Percentiles rank a stretch among this genome's conserved stretches.
phyloP scores from a whole-genome alignment of 1,284 basidiomycete genomes.

The Pseudomicrostroma phylloplanum region DNA sequence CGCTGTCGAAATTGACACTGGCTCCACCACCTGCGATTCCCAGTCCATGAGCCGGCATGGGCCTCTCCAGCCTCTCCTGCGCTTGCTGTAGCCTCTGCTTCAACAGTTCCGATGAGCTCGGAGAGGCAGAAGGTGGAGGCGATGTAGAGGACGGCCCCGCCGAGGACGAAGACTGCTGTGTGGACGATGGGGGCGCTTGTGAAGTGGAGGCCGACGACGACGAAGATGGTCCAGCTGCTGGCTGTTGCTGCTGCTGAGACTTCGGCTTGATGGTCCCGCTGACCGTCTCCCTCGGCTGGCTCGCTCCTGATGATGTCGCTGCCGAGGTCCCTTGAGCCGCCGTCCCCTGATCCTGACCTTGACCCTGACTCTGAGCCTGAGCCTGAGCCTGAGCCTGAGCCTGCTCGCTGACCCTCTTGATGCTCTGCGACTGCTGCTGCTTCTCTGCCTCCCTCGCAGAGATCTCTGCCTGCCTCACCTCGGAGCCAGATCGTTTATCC shows the following conservation, averaged over 20 bases:
- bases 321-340: background rate
- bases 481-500: background rate
- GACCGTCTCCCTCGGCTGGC: background rate
- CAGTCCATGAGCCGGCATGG: background rate
- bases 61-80: background rate
- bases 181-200: background rate
- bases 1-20: slow-evolving; percentile 1
- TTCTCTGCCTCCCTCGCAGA: slow-evolving; percentile 5
- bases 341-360: too few species aligned
- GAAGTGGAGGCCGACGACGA: background rate
- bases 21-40: background rate
- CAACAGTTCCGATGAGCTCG: slow-evolving; percentile 2
- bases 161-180: background rate
- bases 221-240: background rate
- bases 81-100: slow-evolving; percentile 7
- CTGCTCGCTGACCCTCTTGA: too few species aligned
- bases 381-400: too few species aligned
- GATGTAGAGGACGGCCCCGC: background rate
- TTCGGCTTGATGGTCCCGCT: background rate
- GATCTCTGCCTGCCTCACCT: slow-evolving; percentile 3
- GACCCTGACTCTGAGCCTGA: too few species aligned
- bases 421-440: background rate
- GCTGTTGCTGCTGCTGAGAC: slow-evolving; percentile 1
- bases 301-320: background rate
- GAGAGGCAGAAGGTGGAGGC: background rate